Evolutionary conservation across 2,329 filamentous ascomycete species (phyloP).

Genomic region (Ambrosiella xylebori): DNA sequence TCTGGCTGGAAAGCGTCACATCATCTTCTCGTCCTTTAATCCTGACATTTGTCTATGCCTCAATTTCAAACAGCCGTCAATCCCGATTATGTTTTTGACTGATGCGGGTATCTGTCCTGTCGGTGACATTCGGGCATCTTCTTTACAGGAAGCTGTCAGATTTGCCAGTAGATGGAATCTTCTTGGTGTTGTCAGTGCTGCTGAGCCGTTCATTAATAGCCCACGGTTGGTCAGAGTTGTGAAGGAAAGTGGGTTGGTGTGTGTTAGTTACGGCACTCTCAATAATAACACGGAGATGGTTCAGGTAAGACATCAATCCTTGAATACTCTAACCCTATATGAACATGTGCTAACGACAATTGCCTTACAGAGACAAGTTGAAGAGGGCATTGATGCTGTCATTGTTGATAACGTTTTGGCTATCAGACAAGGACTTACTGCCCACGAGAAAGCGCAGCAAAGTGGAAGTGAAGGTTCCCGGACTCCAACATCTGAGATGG

Average conservation of each 20-base stretch:
- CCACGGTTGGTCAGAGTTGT: slow-evolving; percentile 81
- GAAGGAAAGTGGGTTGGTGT: slow-evolving; percentile 85
- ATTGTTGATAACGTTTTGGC: slow-evolving; percentile 92
- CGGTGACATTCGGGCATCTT: slow-evolving; percentile 77
- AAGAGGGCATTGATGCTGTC: slow-evolving; percentile 90
- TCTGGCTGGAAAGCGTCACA: slow-evolving; percentile 61
- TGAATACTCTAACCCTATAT: not conserved
- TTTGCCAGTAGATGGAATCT: slow-evolving; percentile 93
- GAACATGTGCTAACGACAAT: slow-evolving; percentile 9
- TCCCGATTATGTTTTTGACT: slow-evolving; percentile 85
- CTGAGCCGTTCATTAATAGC: slow-evolving; percentile 74
- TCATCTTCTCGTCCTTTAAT: slow-evolving; percentile 96
- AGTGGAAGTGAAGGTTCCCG: slow-evolving; percentile 1
- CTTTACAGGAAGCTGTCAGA: slow-evolving; percentile 83
- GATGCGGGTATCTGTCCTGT: slow-evolving; percentile 71
- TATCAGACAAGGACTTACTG: slow-evolving; percentile 75
- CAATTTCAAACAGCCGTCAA: slow-evolving; percentile 92
- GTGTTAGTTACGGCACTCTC: slow-evolving; percentile 77
- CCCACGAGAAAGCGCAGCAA: slow-evolving; percentile 11
- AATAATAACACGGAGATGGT: slow-evolving; percentile 83
- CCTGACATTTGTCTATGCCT: slow-evolving; percentile 89
- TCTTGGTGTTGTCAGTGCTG: slow-evolving; percentile 76
- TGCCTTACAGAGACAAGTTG: slow-evolving; percentile 57
- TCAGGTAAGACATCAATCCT: slow-evolving; percentile 42
- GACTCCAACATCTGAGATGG: not conserved